phyloP scores from a whole-genome alignment of 2,329 filamentous ascomycete species.

The Clarireedia homoeocarpa region DNA sequence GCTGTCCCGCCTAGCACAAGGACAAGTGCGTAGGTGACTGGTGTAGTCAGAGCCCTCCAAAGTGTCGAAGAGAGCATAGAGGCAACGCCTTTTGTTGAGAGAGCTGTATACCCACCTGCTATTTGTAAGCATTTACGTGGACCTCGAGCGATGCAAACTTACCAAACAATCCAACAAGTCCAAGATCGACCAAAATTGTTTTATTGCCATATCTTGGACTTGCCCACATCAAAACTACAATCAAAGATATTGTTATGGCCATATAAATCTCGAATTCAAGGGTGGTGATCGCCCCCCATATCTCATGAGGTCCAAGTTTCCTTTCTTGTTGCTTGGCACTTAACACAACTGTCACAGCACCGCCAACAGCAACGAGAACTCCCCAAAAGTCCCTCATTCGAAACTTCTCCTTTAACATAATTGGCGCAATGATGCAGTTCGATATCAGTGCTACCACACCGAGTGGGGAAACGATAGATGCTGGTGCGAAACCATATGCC shows the following conservation, averaged over 20 bases:
- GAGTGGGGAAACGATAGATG: conserved; percentile 91
- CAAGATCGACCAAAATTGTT: conserved; percentile 85
- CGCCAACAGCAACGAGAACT: conserved; percentile 77
- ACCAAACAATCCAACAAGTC: conserved; percentile 90
- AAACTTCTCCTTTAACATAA: conserved; percentile 88
- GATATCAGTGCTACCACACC: conserved; percentile 95
- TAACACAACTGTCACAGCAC: conserved; percentile 86
- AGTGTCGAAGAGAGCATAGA: conserved; percentile 89
- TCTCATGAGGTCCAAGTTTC: conserved; percentile 82
- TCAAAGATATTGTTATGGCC: conserved; percentile 65
- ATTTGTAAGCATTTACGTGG: conserved; percentile 11
- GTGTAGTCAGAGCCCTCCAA: conserved; percentile 81
- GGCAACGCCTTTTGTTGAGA: conserved; percentile 93
- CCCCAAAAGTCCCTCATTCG: conserved; percentile 78
- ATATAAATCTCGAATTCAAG: conserved; percentile 90
- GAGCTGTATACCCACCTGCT: conserved; percentile 84
- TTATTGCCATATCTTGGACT: conserved; percentile 78
- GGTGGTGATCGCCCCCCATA: conserved; percentile 80
- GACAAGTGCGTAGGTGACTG: conserved; percentile 82
- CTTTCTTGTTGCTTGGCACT: conserved; percentile 85
- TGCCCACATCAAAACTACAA: conserved; percentile 69
- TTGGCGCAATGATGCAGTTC: conserved; percentile 92
- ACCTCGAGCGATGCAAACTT: conserved; percentile 29
- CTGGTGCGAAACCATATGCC: conserved; percentile 94
- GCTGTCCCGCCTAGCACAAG: conserved; percentile 75